Conservation (phyloP, 345 rosid genomes). For the Kandelia obovata region DNA sequence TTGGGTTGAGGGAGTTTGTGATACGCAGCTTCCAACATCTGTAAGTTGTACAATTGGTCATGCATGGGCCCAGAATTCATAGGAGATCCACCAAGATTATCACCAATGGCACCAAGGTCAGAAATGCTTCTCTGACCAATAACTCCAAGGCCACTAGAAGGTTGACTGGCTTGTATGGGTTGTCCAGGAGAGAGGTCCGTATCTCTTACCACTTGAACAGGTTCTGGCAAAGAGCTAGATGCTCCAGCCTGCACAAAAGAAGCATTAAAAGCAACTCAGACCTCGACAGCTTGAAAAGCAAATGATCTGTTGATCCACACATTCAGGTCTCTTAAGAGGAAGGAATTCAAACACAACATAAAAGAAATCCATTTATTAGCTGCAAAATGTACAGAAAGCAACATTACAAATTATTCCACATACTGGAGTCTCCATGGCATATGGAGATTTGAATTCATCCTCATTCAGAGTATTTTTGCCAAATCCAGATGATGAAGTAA, state of each 20-base stretch:
- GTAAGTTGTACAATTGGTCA: slow-evolving; percentile 66
- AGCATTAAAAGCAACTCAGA: slow-evolving; percentile 16
- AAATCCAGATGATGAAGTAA: slow-evolving; percentile 46
- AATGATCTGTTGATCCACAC: background rate
- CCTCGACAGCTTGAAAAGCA: slow-evolving; percentile 2
- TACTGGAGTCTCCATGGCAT: slow-evolving; percentile 56
- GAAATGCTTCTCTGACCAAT: slow-evolving; percentile 81
- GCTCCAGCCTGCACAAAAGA: slow-evolving; percentile 50
- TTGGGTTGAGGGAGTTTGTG: slow-evolving; percentile 76
- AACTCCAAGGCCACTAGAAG: slow-evolving; percentile 75
- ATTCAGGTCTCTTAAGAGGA: background rate
- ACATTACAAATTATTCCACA: slow-evolving; percentile 18
- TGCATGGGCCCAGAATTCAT: slow-evolving; percentile 51
- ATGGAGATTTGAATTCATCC: slow-evolving; percentile 60
- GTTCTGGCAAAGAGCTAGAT: slow-evolving; percentile 60
- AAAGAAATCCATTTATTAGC: too few relatives aligned
- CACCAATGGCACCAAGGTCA: slow-evolving; percentile 86
- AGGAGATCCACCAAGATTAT: slow-evolving; percentile 50
- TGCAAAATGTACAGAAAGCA: background rate
- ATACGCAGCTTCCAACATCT: slow-evolving; percentile 90
- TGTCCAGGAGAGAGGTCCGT: slow-evolving; percentile 88
- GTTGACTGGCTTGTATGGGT: slow-evolving; percentile 63
- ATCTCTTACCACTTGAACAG: slow-evolving; percentile 59
- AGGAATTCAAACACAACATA: background rate
- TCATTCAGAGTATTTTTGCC: slow-evolving; percentile 53